These are phyloP conservation scores for Entelexis paramagnoliae DNA, from an alignment of 1,139 yeast species.

Conservation along the genomic window DNA sequence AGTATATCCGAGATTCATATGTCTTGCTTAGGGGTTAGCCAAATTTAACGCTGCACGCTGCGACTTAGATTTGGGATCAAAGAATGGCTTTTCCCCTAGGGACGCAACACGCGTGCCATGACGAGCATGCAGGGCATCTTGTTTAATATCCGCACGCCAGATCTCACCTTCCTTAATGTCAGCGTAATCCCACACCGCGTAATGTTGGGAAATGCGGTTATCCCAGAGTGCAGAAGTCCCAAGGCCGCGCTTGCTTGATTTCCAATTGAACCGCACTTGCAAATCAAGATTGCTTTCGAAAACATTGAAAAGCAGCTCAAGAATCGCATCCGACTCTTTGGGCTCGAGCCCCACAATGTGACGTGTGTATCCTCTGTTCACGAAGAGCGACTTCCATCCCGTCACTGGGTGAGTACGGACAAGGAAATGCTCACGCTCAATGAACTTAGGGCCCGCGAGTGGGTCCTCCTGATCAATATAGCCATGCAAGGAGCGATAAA, in stretches of 20 bases:
- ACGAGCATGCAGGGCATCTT: conserved; percentile 4
- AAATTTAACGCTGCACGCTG: conserved; percentile 46
- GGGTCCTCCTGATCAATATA: conserved; percentile 30
- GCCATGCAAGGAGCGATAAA: conserved; percentile 21
- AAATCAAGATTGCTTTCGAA: conserved; percentile 35
- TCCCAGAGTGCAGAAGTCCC: conserved; percentile 43
- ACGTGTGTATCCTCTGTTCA: conserved; percentile 42
- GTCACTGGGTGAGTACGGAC: conserved; percentile 61
- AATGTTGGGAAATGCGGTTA: conserved; percentile 29
- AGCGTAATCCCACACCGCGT: conserved; percentile 37
- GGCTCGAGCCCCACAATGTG: neutral
- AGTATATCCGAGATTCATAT: too few relatives aligned
- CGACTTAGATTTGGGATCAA: conserved; percentile 43
- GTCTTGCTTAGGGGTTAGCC: conserved; percentile 19
- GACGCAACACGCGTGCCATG: conserved; percentile 40
- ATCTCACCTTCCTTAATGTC: conserved; percentile 42
- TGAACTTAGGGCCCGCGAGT: conserved; percentile 6
- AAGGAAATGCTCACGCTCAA: conserved; percentile 45
- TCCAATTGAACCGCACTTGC: conserved; percentile 43
- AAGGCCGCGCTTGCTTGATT: conserved; percentile 36
- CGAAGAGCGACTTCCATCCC: conserved; percentile 47
- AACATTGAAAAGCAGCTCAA: conserved; percentile 33
- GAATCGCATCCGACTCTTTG: neutral
- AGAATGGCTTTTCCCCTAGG: conserved; percentile 45
- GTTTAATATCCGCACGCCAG: neutral